These are phyloP conservation scores for Polygonum aviculare DNA, from an alignment of 148 eudicot genomes.

Conservation along the genomic window DNA sequence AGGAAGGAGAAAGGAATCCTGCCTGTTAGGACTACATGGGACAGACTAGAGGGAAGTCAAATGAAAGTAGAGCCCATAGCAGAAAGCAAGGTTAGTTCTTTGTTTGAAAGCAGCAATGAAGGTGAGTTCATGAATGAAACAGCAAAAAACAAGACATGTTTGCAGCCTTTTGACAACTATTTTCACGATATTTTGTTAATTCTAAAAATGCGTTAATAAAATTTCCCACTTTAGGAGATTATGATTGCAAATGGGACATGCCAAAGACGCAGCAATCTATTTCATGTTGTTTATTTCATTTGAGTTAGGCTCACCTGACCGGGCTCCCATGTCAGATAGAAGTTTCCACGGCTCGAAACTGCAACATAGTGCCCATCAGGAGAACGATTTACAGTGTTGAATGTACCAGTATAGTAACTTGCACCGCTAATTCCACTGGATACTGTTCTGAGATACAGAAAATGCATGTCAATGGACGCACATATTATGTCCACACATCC, in stretches of 20 bases:
- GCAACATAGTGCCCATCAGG: constrained; percentile 98
- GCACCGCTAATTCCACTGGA: constrained; percentile 99
- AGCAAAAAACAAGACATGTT: background rate
- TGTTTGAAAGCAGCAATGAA: background rate
- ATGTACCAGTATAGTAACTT: constrained; percentile 96
- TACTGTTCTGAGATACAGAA: constrained; percentile 79
- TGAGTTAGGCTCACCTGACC: constrained; percentile 60
- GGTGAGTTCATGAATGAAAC: background rate
- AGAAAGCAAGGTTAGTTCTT: background rate
- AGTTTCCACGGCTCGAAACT: constrained; percentile 99
- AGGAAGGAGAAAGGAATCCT: background rate
- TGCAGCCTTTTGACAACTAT: too few relatives aligned
- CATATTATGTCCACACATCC: background rate
- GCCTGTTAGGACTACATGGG: background rate
- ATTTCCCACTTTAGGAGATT: background rate
- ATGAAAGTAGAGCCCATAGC: background rate
- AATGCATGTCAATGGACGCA: background rate
- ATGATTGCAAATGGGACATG: background rate
- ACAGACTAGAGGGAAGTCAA: background rate
- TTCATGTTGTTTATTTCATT: background rate
- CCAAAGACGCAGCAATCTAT: background rate
- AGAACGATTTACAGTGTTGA: constrained; percentile 92
- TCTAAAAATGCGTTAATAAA: background rate
- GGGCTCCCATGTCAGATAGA: constrained; percentile 96
- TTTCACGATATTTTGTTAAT: background rate